Base-by-base conservation (phyloP, 1,284 basidiomycete species). In the Pseudomicrostroma phylloplanum region DNA sequence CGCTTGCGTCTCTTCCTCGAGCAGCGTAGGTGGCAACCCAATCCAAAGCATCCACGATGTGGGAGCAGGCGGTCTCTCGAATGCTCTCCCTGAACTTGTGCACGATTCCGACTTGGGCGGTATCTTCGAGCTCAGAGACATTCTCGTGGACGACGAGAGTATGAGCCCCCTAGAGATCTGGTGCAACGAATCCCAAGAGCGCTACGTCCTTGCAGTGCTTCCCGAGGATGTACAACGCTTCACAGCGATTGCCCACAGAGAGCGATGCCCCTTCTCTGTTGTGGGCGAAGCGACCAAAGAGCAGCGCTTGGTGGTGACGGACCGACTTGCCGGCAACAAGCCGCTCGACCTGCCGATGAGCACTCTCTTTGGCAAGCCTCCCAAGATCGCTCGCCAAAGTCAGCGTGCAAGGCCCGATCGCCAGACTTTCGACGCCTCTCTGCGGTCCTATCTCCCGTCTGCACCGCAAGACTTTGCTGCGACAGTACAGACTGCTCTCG, bases 91-190 rank as follows among this genome's bases (percentile, higher is more conserved):
- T 0, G 94, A 99, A 81, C 83, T 99, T 25, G 96, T 99, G 1
- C 93, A 97, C 79, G 94, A 98, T 80, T 89, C 91, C 2, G 86
- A 85, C 43, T 83, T 96, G 8, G 96, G 96, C 30, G 96, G 90
- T 1, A 84, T 80, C n/a, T 93, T 97, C 76, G 94, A 98, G 82
- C 92, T 98, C 72, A 84, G 94, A 19, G 90, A 97, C 71, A 87
- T 98, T 8, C 85, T 91, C 26, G 86, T 96, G 54, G 94, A 92
- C 43, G 96, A 98, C 80, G 84, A 86, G 39, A 88, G 88, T 55
- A 92, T 99, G 91, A 93, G 90, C 9, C 96, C 94, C 0, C 96
- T 98, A 92, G 94, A 97, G 82, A 97, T 98, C 65, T 99, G 94
- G 94, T 98, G 96, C 81, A 99, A 99, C 81, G 96, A 99, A 82